phyloP scores from a whole-genome alignment of 148 eudicot species.

The Fagopyrum homotropicum region DNA sequence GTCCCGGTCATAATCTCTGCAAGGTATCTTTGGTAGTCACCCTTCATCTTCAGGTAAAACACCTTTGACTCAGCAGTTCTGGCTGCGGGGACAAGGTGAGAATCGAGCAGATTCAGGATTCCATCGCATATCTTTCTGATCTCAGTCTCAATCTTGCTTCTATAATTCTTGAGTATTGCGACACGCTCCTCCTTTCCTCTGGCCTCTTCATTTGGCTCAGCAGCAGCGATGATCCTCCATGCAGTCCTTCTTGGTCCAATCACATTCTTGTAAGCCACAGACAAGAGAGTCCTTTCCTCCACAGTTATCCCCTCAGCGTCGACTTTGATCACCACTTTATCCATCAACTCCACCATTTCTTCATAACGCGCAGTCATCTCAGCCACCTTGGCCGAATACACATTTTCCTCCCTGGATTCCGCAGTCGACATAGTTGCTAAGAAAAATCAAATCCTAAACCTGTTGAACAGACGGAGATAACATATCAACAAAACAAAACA shows the following conservation, averaged over 20 bases:
- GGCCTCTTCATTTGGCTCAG: conserved; percentile 34
- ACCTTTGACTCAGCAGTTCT: conserved; percentile 33
- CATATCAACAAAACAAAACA: no score
- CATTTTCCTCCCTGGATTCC: conserved; percentile 25
- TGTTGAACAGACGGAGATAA: no score
- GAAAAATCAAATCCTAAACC: no score
- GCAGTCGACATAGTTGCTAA: no score
- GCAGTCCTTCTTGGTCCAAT: conserved; percentile 29
- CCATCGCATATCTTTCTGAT: conserved; percentile 37
- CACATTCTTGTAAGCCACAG: conserved; percentile 43
- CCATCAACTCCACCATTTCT: conserved; percentile 26
- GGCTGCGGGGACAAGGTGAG: conserved; percentile 33
- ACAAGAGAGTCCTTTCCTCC: conserved; percentile 38
- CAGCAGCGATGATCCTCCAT: conserved; percentile 39
- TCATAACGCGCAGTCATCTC: conserved; percentile 42
- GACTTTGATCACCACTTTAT: conserved; percentile 12
- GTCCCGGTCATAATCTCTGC: conserved; percentile 40
- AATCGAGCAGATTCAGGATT: conserved; percentile 21
- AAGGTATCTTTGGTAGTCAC: conserved; percentile 25
- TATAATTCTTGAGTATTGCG: conserved; percentile 27
- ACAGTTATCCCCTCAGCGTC: conserved; percentile 36
- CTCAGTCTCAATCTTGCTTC: conserved; percentile 36
- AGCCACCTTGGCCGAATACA: conserved; percentile 35
- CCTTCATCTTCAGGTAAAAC: conserved; percentile 41
- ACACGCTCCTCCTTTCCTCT: conserved; percentile 40